Evolutionary conservation across 2,329 filamentous ascomycete species (phyloP).

Genomic region (Sporothrix pallida): DNA sequence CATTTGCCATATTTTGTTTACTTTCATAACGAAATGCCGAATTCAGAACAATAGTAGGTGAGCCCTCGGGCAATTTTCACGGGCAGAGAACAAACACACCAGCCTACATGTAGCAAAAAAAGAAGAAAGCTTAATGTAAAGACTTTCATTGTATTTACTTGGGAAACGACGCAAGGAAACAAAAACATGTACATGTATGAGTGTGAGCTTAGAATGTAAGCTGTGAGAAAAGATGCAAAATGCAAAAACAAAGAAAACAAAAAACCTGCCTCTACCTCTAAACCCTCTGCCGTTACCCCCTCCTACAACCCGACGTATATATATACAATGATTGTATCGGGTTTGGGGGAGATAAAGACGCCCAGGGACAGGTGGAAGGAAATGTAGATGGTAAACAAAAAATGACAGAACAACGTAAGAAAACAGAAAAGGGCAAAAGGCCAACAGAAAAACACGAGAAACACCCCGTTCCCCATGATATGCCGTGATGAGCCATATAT

Average conservation of each 20-base stretch:
- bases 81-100: too few relatives aligned
- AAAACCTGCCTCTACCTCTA: neutral
- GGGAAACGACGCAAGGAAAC: neutral
- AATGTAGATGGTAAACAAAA: conserved; percentile 12
- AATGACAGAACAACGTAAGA: conserved; percentile 1
- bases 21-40: too few relatives aligned
- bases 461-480: neutral
- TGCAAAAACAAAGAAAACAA: neutral
- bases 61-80: too few relatives aligned
- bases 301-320: neutral
- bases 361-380: neutral
- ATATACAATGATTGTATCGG: neutral
- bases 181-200: neutral
- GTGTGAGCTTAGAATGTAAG: neutral
- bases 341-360: too few relatives aligned
- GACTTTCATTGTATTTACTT: neutral
- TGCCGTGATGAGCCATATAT: neutral
- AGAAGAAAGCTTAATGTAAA: neutral
- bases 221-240: neutral
- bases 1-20: too few relatives aligned
- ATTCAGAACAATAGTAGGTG: too few relatives aligned
- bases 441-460: conserved; percentile 16
- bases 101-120: neutral
- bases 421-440: conserved; percentile 2
- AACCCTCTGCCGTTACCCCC: neutral